Percentiles rank a stretch among this genome's conserved stretches.
Evolutionary conservation across 176 grass and related monocot species (phyloP).

Genomic region (Triticum urartu): DNA sequence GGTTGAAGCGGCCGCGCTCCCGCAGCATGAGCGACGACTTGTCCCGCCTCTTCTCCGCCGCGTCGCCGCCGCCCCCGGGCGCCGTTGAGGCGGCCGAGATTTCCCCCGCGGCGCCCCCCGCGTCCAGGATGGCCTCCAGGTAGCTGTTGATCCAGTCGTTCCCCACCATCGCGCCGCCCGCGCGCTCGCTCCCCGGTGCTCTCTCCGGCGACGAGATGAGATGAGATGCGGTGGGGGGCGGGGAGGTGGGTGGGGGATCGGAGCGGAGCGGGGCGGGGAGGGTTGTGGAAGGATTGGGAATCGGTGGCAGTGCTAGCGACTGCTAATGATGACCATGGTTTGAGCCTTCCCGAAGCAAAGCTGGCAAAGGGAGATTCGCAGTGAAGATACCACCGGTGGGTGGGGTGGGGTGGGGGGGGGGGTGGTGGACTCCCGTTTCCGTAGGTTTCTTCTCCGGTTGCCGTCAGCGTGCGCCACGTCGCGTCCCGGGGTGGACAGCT

Average conservation of each 20-base stretch:
- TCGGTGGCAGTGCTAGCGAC: neutral
- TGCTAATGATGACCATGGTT: neutral
- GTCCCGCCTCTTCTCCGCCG: constrained; percentile 44
- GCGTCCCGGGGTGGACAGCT: neutral
- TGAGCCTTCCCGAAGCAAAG: neutral
- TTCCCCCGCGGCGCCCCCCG: constrained; percentile 31
- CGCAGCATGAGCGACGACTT: constrained; percentile 54
- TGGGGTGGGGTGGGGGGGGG: neutral
- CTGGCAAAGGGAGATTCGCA: neutral
- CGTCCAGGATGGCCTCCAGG: constrained; percentile 60
- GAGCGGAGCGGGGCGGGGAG: neutral
- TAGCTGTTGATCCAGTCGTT: constrained; percentile 91
- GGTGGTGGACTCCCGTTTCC: neutral
- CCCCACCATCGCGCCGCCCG: constrained; percentile 44
- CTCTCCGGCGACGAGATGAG: neutral
- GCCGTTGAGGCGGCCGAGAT: constrained; percentile 11
- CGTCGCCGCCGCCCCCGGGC: neutral
- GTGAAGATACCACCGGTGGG: no score
- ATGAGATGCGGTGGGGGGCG: neutral
- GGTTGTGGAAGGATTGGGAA: neutral
- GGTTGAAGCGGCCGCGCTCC: constrained; percentile 64
- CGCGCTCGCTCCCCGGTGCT: no score
- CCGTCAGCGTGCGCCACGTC: neutral
- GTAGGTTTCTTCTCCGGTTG: neutral
- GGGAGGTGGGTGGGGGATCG: neutral